Base-by-base conservation (phyloP, 495 filamentous ascomycete genomes). In the Penicillium alfredii region DNA sequence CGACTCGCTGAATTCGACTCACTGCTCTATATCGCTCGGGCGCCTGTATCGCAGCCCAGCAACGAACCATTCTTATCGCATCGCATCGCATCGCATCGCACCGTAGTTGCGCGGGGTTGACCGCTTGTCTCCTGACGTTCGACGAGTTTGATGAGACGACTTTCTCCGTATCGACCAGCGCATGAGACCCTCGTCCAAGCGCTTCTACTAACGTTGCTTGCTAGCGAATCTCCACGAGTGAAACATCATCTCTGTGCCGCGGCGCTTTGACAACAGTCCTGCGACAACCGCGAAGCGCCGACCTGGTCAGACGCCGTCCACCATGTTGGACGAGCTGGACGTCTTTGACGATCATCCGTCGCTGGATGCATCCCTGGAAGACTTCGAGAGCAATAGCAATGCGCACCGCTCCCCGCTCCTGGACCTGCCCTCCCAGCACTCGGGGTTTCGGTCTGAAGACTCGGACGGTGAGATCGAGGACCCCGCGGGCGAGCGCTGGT, bases 311-410 rank as follows among this genome's bases (percentile, higher is more conserved):
- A 64, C 61, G 54, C 53, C 67, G 51, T 64, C 69, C 55, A 64
- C 58, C 30, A 68, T 69, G 61, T 53, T 68, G 58, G 65, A 66
- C 42, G 61, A 68, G 47, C 55, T 69, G 42, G 72, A 71, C 40
- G 49, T 67, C 28, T 78, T 77, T 61, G 80, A 85, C 54, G 76
- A 77, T 57, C 80, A 81, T 63, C 74, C 77, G 20, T 81, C 77
- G 35, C 52, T 88, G 63, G 75, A 80, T 64, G 81, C 73, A 28
- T 86, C 82, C 34, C 71, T 88, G 49, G 77, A 81, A 53, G 84
- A 89, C 66, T 87, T 86, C 72, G 82, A 82, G 51, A 69, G 64
- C 53, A 67, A 61, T 40, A 68, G 69, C 31, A 71, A 66, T 49
- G 57, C 63, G 40, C 63, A 63, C 45, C 61, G 66, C 25, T 73